Evolutionary conservation across 352 stramenopile species (phyloP).

Genomic region (Phytophthora capsici): DNA sequence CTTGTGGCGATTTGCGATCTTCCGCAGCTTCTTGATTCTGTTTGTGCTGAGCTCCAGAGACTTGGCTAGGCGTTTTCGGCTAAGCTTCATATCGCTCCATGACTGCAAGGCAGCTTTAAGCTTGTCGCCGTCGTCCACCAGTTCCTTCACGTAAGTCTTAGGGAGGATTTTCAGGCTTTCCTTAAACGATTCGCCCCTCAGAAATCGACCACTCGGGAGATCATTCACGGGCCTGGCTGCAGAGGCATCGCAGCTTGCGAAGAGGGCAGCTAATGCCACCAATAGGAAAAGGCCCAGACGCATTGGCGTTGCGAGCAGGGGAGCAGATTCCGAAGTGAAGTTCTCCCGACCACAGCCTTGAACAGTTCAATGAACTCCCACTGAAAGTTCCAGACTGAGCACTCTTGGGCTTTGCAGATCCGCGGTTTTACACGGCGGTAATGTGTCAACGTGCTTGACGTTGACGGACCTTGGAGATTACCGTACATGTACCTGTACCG

Average conservation of each 20-base stretch:
- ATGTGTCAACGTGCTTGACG: background rate
- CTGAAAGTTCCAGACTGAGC: too few relatives aligned
- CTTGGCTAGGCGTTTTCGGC: background rate
- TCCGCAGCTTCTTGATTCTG: background rate
- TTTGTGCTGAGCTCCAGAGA: constrained; percentile 6
- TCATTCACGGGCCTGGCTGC: background rate
- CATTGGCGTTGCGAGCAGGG: background rate
- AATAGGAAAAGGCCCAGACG: constrained; percentile 8
- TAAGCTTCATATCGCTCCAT: constrained; percentile 1
- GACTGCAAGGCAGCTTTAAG: background rate
- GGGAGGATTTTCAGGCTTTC: background rate
- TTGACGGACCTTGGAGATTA: too few relatives aligned
- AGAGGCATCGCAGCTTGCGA: constrained; percentile 8
- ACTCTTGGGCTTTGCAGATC: background rate
- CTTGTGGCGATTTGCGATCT: constrained; percentile 10
- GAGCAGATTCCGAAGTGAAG: too few relatives aligned
- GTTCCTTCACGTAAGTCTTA: background rate
- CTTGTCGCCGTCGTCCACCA: background rate
- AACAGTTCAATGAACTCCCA: too few relatives aligned
- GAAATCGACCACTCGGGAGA: background rate
- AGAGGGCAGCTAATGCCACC: background rate
- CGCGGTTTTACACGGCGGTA: background rate
- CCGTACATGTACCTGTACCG: too few relatives aligned
- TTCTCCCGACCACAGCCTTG: background rate
- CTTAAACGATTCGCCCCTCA: background rate